Conservation (phyloP, 306 rosid species). For the Dalbergia cultrata region DNA sequence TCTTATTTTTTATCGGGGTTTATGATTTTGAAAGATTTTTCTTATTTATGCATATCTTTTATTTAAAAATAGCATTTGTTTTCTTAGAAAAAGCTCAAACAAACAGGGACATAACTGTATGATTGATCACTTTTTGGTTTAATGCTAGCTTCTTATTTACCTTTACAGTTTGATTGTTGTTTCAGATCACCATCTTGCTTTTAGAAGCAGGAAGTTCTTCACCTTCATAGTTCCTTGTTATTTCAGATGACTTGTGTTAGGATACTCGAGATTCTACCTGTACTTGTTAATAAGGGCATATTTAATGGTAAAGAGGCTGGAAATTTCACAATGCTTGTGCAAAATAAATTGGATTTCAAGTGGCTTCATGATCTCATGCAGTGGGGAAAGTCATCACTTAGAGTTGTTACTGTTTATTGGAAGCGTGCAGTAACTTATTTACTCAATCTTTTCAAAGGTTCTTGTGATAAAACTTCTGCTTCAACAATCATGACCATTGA, state of each 20-base stretch:
- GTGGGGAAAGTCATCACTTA: constrained; percentile 96
- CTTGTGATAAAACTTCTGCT: constrained; percentile 56
- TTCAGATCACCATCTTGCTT: constrained; percentile 37
- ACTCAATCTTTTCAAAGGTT: constrained; percentile 72
- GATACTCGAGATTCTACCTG: constrained; percentile 89
- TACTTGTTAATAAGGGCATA: constrained; percentile 64
- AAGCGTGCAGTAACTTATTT: constrained; percentile 66
- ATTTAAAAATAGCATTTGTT: not conserved
- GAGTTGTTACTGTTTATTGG: constrained; percentile 89
- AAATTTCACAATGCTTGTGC: constrained; percentile 50
- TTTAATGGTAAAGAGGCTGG: constrained; percentile 44
- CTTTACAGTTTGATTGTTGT: constrained; percentile 31
- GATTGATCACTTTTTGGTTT: constrained; percentile 34
- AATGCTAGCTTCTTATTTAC: constrained; percentile 16
- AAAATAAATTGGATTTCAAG: constrained; percentile 58
- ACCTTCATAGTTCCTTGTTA: constrained; percentile 49
- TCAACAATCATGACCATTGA: constrained; percentile 66
- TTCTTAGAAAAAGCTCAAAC: not conserved
- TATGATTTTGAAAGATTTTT: too few relatives aligned
- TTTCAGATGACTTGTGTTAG: constrained; percentile 98
- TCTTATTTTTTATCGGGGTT: too few relatives aligned
- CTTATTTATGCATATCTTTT: too few relatives aligned
- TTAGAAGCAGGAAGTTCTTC: constrained; percentile 48
- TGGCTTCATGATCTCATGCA: constrained; percentile 88
- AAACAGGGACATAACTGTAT: not conserved